Percentiles rank a stretch among this genome's conserved stretches.
Conservation (phyloP, 2,329 filamentous ascomycete species). For the Trichoderma sp. region DNA sequence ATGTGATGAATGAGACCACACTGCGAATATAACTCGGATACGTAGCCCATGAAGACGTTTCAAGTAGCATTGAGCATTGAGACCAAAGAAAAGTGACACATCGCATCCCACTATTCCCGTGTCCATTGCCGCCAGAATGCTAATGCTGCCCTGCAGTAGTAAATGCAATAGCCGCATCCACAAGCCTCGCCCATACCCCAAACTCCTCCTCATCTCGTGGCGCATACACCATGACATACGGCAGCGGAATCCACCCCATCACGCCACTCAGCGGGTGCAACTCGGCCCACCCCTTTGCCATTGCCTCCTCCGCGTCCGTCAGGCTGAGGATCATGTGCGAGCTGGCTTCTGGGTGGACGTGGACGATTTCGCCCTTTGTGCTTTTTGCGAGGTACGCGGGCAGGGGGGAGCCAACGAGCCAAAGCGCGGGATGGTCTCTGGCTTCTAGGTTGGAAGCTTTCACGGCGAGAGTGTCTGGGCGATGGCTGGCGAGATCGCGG, state of each 20-base stretch:
- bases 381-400: constrained; percentile 16
- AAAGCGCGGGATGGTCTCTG: constrained; percentile 12
- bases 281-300: constrained; percentile 40
- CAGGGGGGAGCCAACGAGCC: background rate
- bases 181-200: constrained; percentile 28
- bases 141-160: constrained; percentile 16
- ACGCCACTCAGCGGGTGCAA: constrained; percentile 32
- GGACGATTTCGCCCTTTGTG: constrained; percentile 33
- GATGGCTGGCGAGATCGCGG: constrained; percentile 1
- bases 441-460: constrained; percentile 11
- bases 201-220: constrained; percentile 38
- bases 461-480: background rate
- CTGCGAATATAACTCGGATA: too few relatives aligned
- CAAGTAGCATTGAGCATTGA: background rate
- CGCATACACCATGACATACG: constrained; percentile 41
- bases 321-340: constrained; percentile 38
- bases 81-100: background rate
- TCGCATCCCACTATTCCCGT: background rate
- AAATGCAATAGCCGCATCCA: constrained; percentile 19
- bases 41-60: too few relatives aligned
- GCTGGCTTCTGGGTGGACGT: constrained; percentile 40
- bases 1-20: too few relatives aligned
- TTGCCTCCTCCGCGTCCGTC: constrained; percentile 35
- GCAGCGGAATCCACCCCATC: constrained; percentile 9
- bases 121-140: background rate